Evolutionary conservation across 805 yeast species (phyloP).

Genomic region (Hanseniaspora pseudoguilliermondii): DNA sequence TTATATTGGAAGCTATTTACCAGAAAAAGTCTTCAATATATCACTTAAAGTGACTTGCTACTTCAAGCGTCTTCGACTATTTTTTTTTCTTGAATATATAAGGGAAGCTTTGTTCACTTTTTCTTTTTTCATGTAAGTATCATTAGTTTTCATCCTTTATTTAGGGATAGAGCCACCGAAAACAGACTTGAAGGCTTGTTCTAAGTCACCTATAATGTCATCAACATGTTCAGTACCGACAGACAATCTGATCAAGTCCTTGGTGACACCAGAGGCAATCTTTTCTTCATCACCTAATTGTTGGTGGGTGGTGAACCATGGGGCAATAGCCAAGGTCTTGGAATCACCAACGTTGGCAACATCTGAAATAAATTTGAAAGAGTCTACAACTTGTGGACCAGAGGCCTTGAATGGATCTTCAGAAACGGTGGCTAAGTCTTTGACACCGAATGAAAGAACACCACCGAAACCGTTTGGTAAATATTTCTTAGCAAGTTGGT

Average conservation of each 20-base stretch:
- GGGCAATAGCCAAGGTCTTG: conserved; percentile 89
- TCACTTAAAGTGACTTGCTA: no score
- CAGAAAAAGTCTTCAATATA: not conserved
- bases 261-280: conserved; percentile 70
- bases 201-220: conserved; percentile 79
- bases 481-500: conserved; percentile 73
- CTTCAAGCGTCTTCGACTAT: no score
- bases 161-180: conserved; percentile 25
- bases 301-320: conserved; percentile 91
- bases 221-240: conserved; percentile 87
- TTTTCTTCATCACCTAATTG: conserved; percentile 78
- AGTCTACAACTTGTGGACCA: conserved; percentile 75
- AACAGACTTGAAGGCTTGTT: conserved; percentile 64
- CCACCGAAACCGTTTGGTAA: conserved; percentile 74
- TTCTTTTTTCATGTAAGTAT: no score
- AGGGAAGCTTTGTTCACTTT: no score
- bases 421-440: conserved; percentile 33
- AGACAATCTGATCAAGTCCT: conserved; percentile 76
- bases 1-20: not conserved
- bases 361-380: conserved; percentile 73
- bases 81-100: not conserved
- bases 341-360: conserved; percentile 96
- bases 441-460: conserved; percentile 79
- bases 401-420: conserved; percentile 54
- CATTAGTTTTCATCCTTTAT: not conserved